Conservation (phyloP, 2,329 filamentous ascomycete species). For the Phaeophleospora eucalypticola region DNA sequence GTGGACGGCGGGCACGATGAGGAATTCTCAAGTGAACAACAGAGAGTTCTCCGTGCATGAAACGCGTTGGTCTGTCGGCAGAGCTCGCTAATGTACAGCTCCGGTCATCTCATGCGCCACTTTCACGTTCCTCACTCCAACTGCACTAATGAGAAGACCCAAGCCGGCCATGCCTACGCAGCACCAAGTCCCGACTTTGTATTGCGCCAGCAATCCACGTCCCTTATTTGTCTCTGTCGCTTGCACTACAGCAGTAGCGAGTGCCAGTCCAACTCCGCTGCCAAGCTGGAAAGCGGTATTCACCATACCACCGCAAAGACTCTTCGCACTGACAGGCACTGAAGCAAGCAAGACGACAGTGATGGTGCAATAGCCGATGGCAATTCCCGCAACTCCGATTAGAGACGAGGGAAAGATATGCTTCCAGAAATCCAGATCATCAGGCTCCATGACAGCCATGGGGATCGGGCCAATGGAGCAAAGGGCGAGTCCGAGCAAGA, state of each 20-base stretch:
- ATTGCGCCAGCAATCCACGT: constrained; percentile 33
- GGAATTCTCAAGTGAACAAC: not conserved
- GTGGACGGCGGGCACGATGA: not conserved
- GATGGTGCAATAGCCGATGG: constrained; percentile 41
- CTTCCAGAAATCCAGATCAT: constrained; percentile 32
- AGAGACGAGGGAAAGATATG: constrained; percentile 39
- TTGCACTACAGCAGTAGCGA: constrained; percentile 38
- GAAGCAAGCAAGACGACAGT: constrained; percentile 40
- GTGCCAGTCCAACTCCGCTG: constrained; percentile 39
- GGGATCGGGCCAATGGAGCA: constrained; percentile 39
- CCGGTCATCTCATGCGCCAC: not conserved
- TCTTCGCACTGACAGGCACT: constrained; percentile 41
- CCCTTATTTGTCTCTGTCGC: constrained; percentile 38
- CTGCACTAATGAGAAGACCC: constrained; percentile 25
- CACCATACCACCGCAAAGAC: constrained; percentile 41
- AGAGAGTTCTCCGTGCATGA: not conserved
- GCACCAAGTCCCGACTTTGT: constrained; percentile 41
- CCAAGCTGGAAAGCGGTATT: constrained; percentile 45
- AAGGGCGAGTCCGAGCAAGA: constrained; percentile 34
- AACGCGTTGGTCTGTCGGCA: not conserved
- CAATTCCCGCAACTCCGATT: constrained; percentile 40
- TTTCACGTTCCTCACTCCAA: constrained; percentile 1
- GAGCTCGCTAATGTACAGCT: not conserved
- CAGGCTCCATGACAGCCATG: constrained; percentile 22
- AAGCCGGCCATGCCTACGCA: constrained; percentile 39